These are phyloP conservation scores for Raffaelea ambrosiae DNA, from an alignment of 2,329 filamentous ascomycete genomes.

Conservation along the genomic window DNA sequence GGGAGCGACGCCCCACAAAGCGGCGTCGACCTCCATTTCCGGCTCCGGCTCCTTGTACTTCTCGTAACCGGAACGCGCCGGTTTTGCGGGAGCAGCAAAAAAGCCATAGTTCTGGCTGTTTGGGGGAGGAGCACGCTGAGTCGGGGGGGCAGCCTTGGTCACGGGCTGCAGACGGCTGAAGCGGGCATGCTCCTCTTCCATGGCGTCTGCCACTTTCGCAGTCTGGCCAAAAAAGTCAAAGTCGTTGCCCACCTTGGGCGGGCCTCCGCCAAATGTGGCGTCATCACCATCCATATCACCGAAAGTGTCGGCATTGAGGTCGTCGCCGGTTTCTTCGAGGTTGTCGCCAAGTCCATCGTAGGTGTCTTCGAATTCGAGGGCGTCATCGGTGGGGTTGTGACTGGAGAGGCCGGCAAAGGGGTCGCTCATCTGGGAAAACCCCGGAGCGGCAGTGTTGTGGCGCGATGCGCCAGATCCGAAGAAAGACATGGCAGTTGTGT, in stretches of 20 bases:
- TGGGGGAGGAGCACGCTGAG: slow-evolving; percentile 9
- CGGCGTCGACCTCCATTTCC: slow-evolving; percentile 85
- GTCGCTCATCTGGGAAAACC: slow-evolving; percentile 77
- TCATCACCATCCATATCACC: slow-evolving; percentile 30
- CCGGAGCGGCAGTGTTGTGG: slow-evolving; percentile 61
- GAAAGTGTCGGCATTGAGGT: slow-evolving; percentile 96
- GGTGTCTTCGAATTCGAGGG: slow-evolving; percentile 84
- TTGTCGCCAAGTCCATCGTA: slow-evolving; percentile 91
- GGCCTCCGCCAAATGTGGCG: neutral
- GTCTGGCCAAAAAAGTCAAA: slow-evolving; percentile 97
- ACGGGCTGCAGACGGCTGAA: slow-evolving; percentile 67
- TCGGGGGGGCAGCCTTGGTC: slow-evolving; percentile 27
- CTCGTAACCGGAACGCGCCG: slow-evolving; percentile 77
- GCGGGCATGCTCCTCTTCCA: slow-evolving; percentile 84
- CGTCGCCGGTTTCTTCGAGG: slow-evolving; percentile 86
- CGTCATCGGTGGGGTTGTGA: slow-evolving; percentile 51
- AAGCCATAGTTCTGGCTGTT: slow-evolving; percentile 14
- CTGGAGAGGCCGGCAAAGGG: slow-evolving; percentile 77
- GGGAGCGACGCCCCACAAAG: slow-evolving; percentile 77
- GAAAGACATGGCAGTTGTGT: slow-evolving; percentile 62
- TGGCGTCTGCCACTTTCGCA: slow-evolving; percentile 73
- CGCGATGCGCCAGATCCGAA: slow-evolving; percentile 75
- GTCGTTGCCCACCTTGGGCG: slow-evolving; percentile 67
- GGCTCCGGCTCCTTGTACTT: slow-evolving; percentile 84
- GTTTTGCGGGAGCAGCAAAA: slow-evolving; percentile 33